Conservation (phyloP, 352 stramenopile species). For the Globisporangium yorkense region DNA sequence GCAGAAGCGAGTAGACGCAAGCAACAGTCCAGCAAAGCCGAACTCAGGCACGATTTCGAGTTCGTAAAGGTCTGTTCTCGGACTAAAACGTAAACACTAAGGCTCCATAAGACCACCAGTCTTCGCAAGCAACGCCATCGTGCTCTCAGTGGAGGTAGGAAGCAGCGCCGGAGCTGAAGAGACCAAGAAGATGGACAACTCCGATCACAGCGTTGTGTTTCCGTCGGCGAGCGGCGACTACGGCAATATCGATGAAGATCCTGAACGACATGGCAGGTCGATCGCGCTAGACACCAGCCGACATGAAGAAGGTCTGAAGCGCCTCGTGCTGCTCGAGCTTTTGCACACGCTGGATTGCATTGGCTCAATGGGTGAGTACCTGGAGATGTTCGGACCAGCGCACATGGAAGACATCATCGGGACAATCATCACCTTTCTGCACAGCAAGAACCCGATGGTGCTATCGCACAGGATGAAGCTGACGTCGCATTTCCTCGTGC, state of each 20-base stretch:
- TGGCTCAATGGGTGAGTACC: slow-evolving; percentile 78
- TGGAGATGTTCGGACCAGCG: slow-evolving; percentile 77
- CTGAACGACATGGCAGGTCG: background rate
- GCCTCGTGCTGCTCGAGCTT: slow-evolving; percentile 76
- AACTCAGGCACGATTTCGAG: background rate
- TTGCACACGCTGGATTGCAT: slow-evolving; percentile 82
- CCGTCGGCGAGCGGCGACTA: background rate
- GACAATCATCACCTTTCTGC: slow-evolving; percentile 78
- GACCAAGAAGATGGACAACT: background rate
- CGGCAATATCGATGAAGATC: background rate
- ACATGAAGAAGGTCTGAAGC: slow-evolving; percentile 77
- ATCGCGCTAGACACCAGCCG: slow-evolving; percentile 28
- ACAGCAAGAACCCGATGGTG: slow-evolving; percentile 78
- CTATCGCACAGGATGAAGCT: slow-evolving; percentile 79
- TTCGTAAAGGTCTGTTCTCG: slow-evolving; percentile 6
- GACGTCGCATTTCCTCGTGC: slow-evolving; percentile 78
- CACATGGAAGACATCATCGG: slow-evolving; percentile 81
- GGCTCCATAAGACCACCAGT: slow-evolving; percentile 7
- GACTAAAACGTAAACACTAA: slow-evolving; percentile 45
- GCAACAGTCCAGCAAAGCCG: slow-evolving; percentile 8
- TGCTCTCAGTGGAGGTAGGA: background rate
- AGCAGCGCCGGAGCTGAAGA: slow-evolving; percentile 8
- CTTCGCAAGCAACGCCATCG: slow-evolving; percentile 22
- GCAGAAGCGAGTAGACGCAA: slow-evolving; percentile 24
- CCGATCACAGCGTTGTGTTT: background rate